phyloP scores from a whole-genome alignment of 192 early-diverging fungal species.

The Coemansia sp. region DNA sequence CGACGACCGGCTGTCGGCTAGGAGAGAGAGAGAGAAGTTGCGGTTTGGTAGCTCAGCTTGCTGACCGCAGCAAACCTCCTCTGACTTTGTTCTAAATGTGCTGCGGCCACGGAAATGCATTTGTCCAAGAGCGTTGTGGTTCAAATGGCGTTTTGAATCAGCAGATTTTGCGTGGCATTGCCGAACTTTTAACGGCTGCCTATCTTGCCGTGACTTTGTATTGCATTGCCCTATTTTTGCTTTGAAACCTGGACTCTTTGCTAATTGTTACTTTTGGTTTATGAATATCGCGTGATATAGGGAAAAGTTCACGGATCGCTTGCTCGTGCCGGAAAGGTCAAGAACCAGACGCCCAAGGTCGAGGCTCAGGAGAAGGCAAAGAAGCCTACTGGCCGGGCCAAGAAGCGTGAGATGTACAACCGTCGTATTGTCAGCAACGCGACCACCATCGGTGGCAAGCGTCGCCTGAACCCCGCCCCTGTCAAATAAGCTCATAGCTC shows the following conservation, averaged over 20 bases:
- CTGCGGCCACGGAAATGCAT: background rate
- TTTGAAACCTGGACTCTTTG: background rate
- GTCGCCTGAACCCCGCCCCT: slow-evolving; percentile 60
- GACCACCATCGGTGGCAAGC: slow-evolving; percentile 80
- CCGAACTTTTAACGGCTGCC: too few relatives aligned
- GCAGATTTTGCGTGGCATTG: too few relatives aligned
- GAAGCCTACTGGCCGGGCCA: slow-evolving; percentile 85
- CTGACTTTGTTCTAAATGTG: background rate
- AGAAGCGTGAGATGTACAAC: slow-evolving; percentile 95
- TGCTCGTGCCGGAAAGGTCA: slow-evolving; percentile 99
- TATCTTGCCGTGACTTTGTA: background rate
- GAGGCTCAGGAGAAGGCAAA: slow-evolving; percentile 97
- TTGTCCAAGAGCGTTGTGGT: background rate
- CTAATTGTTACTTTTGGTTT: background rate
- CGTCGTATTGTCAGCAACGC: slow-evolving; percentile 97
- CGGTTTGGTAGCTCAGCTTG: background rate
- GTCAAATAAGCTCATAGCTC: slow-evolving; percentile 18
- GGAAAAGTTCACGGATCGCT: slow-evolving; percentile 99
- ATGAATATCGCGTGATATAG: slow-evolving; percentile 53
- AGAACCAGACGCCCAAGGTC: slow-evolving; percentile 98
- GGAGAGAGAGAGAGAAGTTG: background rate
- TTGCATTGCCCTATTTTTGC: background rate
- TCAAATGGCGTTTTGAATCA: too few relatives aligned
- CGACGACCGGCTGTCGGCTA: background rate
- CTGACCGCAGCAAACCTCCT: background rate